phyloP scores from a whole-genome alignment of 2,329 filamentous ascomycete species.

The Aureobasidium sp. region DNA sequence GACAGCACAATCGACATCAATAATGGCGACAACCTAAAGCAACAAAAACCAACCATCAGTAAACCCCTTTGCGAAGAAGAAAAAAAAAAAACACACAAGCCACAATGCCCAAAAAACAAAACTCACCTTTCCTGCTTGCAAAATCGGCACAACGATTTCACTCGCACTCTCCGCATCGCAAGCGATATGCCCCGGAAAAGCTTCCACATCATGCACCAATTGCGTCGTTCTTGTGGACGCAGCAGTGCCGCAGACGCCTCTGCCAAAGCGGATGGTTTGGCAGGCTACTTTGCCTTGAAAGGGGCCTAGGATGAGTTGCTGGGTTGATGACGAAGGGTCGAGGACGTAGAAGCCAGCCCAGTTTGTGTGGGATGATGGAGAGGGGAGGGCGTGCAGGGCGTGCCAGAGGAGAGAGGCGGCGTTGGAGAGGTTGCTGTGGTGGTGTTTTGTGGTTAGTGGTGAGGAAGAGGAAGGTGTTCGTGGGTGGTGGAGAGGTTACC shows the following conservation, averaged over 20 bases:
- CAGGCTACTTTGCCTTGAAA: conserved; percentile 76
- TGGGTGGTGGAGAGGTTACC: conserved; percentile 9
- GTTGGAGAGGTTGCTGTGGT: conserved; percentile 65
- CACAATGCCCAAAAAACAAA: background rate
- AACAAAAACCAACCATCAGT: conserved; percentile 32
- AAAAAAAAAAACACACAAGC: background rate
- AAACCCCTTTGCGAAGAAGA: background rate
- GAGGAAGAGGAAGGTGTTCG: background rate
- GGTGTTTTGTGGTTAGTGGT: background rate
- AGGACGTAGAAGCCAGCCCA: conserved; percentile 77
- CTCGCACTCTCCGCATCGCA: conserved; percentile 69
- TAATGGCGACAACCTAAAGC: conserved; percentile 58
- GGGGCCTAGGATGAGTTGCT: conserved; percentile 62
- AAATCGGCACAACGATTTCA: conserved; percentile 74
- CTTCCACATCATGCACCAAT: conserved; percentile 60
- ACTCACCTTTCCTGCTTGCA: conserved; percentile 42
- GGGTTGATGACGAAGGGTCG: conserved; percentile 37
- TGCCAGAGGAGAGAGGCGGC: conserved; percentile 72
- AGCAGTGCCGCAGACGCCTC: conserved; percentile 69
- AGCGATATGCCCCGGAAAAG: conserved; percentile 74
- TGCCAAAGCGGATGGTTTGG: conserved; percentile 66
- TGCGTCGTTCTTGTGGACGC: conserved; percentile 56
- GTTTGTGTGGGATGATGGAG: conserved; percentile 62
- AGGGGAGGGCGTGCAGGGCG: conserved; percentile 64
- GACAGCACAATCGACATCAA: conserved; percentile 71